Evolutionary conservation across 352 stramenopile genomes (phyloP), one percentile per base, ranked within the genome.

Genomic region (Elongisporangium undulatum): DNA sequence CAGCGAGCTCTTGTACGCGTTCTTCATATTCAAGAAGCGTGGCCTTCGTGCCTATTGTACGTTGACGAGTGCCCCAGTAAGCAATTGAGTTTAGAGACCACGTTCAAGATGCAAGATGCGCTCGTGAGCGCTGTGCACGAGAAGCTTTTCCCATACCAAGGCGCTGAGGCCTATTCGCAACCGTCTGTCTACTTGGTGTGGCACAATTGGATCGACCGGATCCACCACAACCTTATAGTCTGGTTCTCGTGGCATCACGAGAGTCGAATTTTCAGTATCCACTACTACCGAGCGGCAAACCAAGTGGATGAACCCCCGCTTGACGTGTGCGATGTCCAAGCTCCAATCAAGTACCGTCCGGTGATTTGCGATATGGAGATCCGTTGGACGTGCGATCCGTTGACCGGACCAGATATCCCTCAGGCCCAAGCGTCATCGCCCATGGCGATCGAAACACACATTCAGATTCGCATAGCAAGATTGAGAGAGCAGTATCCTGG

Each of bases 61-160:
- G 0, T 5, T 17, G 34, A 45, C 2, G 12, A 16, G 2, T 45
- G 34, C 4, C 34, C 34, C 34, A 45, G 34, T 17, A 55, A 13
- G 34, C 34, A 45, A 17, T 45, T 89, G 10, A 29, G 13, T 0
- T 53, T 78, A 0, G 38, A 48, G 1, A 77, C 67, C 0, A 57
- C 66, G 0, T 89, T 79, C 24, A 58, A 2, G 0, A 75, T 85
- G 66, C 49, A 86, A 0, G 67, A 89, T 41, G 65, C 55, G 1
- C 58, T 85, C 9, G 62, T 70, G 1, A 55, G 53, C 0, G 29
- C 56, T 10, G 19, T 73, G 10, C 60, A 71, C 24, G 19, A 3
- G 12, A 9, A 51, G 23, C 34, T 71, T 56, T 19, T 66, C 59
- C 26, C 34, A 45, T 9, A 45, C 17, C 34, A 17, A 16, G 12